phyloP scores from a whole-genome alignment of 2,329 filamentous ascomycete genomes.

The Scleromitrula shiraiana region DNA sequence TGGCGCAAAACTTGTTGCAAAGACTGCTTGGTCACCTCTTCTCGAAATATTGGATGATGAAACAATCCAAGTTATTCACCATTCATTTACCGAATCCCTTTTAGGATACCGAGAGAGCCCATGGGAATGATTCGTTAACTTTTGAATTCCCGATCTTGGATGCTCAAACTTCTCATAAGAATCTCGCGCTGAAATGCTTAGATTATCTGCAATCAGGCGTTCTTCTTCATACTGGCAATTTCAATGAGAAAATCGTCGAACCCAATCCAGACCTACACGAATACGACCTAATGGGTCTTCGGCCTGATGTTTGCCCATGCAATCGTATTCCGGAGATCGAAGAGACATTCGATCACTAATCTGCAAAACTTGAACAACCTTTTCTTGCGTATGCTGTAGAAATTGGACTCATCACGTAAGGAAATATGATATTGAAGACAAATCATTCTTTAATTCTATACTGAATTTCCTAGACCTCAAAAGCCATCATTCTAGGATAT shows the following conservation, averaged over 20 bases:
- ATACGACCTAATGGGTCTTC: too few species aligned
- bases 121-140: too few species aligned
- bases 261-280: too few species aligned
- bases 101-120: too few species aligned
- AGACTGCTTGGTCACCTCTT: constrained; percentile 33
- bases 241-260: too few species aligned
- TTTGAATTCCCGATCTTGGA: too few species aligned
- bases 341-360: not conserved
- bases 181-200: too few species aligned
- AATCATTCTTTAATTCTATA: not conserved
- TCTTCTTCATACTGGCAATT: too few species aligned
- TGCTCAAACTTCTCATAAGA: too few species aligned
- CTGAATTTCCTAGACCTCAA: not conserved
- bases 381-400: not conserved
- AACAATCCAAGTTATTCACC: constrained; percentile 38
- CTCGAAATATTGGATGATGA: constrained; percentile 39
- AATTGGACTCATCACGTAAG: not conserved
- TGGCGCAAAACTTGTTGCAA: constrained; percentile 30
- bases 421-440: not conserved
- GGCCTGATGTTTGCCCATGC: too few species aligned
- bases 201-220: too few species aligned
- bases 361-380: not conserved
- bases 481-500: not conserved
- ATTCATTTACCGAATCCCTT: constrained; percentile 41
- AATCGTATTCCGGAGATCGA: not conserved